These are phyloP conservation scores for Dioscorea dumetorum DNA, from an alignment of 106 monocot species.

Conservation along the genomic window DNA sequence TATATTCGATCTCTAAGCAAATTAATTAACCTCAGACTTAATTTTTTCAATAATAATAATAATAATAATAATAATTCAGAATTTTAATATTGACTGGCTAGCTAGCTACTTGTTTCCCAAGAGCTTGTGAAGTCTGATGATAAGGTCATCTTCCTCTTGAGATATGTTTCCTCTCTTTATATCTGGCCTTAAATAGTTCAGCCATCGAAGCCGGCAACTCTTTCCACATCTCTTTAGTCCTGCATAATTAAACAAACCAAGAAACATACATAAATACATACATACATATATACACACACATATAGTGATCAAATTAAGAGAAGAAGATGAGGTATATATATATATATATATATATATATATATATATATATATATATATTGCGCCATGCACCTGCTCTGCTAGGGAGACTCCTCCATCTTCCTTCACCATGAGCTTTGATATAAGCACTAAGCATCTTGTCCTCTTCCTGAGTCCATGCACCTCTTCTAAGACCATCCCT, in stretches of 20 bases:
- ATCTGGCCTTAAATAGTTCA: constrained; percentile 29
- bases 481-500: constrained; percentile 28
- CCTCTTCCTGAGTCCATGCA: constrained; percentile 27
- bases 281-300: no score
- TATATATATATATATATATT: no score
- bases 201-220: constrained; percentile 38
- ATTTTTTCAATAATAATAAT: no score
- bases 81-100: no score
- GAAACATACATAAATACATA: no score
- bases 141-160: constrained; percentile 26
- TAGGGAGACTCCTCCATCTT: constrained; percentile 28
- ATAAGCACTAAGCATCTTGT: constrained; percentile 18
- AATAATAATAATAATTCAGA: no score
- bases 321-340: no score
- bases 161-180: constrained; percentile 36
- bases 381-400: constrained; percentile 22
- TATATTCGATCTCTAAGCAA: no score
- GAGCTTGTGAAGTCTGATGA: constrained; percentile 31
- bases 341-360: no score
- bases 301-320: no score
- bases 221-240: constrained; percentile 31
- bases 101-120: constrained; percentile 7
- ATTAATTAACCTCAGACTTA: no score
- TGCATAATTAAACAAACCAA: neutral
- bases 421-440: constrained; percentile 30